These are phyloP conservation scores for Apiospora aurea DNA, from an alignment of 2,329 filamentous ascomycete genomes.

Conservation along the genomic window DNA sequence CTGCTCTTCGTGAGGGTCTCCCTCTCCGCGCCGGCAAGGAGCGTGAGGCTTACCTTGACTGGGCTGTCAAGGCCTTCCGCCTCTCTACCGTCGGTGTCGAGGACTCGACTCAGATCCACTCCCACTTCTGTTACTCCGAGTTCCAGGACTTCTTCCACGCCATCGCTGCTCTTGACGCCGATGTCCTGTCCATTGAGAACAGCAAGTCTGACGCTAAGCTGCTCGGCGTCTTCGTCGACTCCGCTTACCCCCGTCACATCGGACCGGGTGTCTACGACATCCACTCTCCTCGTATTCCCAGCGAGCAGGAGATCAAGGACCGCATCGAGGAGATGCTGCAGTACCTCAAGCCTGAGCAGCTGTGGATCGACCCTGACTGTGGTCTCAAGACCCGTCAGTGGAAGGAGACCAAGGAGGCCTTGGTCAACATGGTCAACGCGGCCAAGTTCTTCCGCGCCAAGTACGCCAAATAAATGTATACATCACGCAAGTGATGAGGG, in stretches of 20 bases:
- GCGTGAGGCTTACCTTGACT: constrained; percentile 95
- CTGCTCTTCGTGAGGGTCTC: constrained; percentile 98
- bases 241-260: constrained; percentile 97
- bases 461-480: constrained; percentile 68
- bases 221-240: constrained; percentile 97
- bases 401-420: constrained; percentile 96
- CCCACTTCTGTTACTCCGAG: constrained; percentile 99
- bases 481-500: constrained; percentile 22
- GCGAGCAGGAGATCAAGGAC: constrained; percentile 97
- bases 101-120: constrained; percentile 99
- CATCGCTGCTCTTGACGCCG: constrained; percentile 95
- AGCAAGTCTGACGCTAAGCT: constrained; percentile 99
- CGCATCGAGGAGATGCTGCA: constrained; percentile 97
- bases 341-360: constrained; percentile 96
- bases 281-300: constrained; percentile 97
- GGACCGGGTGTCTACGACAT: constrained; percentile 99
- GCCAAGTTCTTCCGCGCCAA: constrained; percentile 96
- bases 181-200: constrained; percentile 99
- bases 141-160: constrained; percentile 99
- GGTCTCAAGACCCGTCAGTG: constrained; percentile 99
- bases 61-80: constrained; percentile 98
- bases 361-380: constrained; percentile 99
- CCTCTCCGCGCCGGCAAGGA: constrained; percentile 93
- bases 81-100: constrained; percentile 91
- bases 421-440: constrained; percentile 97